phyloP scores from a whole-genome alignment of 495 filamentous ascomycete genomes.

The Bryoglossum gracile region DNA sequence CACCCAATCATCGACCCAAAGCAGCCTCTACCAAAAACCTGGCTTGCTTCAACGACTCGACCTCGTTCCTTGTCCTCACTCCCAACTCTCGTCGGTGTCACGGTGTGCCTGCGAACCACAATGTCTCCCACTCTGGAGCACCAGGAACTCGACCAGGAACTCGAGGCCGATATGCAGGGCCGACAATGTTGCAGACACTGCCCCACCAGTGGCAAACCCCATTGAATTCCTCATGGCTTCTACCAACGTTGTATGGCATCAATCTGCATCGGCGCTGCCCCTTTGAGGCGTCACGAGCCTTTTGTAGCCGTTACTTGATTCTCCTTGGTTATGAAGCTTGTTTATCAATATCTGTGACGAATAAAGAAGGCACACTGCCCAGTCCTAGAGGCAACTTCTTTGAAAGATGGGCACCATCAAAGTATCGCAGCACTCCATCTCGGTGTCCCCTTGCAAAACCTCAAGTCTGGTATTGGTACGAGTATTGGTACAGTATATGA shows the following conservation, averaged over 20 bases:
- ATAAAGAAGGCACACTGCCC: constrained; percentile 19
- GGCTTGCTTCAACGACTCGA: too few species aligned
- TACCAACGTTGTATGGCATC: constrained; percentile 12
- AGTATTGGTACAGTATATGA: constrained; percentile 3
- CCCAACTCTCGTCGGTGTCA: too few species aligned
- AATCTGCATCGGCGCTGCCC: constrained; percentile 8
- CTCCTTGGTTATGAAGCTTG: neutral
- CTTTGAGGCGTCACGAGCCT: neutral
- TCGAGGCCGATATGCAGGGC: constrained; percentile 2
- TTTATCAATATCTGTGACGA: constrained; percentile 3
- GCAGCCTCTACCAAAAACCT: too few species aligned
- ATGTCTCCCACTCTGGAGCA: too few species aligned
- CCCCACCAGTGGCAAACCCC: neutral
- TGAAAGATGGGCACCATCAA: constrained; percentile 27
- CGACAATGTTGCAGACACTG: neutral
- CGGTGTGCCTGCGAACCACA: too few species aligned
- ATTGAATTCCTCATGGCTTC: too few species aligned
- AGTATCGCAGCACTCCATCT: constrained; percentile 13
- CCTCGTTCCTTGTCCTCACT: neutral
- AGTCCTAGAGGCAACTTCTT: constrained; percentile 23
- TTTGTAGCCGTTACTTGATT: too few species aligned
- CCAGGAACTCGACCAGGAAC: too few species aligned
- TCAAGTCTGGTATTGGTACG: constrained; percentile 18
- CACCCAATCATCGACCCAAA: too few species aligned
- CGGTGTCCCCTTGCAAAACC: constrained; percentile 25